Evolutionary conservation across 192 early-diverging fungal species (phyloP), one percentile per base, ranked within the genome.

Genomic region (Backusella sp.): DNA sequence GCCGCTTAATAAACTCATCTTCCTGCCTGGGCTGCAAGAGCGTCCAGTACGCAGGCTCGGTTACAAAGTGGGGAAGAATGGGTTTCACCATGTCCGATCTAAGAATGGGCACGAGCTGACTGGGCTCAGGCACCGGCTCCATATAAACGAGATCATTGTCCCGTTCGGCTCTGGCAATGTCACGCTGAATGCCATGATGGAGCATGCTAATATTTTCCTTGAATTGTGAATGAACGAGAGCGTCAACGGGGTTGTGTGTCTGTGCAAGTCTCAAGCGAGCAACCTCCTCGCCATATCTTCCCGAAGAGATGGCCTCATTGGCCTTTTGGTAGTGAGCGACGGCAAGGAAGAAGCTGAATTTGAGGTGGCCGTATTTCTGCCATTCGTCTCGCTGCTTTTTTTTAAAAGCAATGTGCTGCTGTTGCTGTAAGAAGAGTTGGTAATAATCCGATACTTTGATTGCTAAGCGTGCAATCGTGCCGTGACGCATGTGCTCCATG

Each of bases 101-200:
- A 32, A 84, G 79, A 68, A 98, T 91, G 0, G 89, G 68, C 12
- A 85, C 34, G 0, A 98, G 79, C 14, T 86, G 73, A 4, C 85
- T 78, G 11, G 83, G 74, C 21, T 88, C 77, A 3, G 96, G 95
- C 5, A 98, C 89, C 0, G 87, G 81, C 46, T 96, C 91, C 76
- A 96, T 74, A 80, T 98, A 96, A 15, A 98, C 94, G 52, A 95
- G 85, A 76, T 97, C 93, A 68, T 98, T 98, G 78, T 98, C 96
- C 80, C 93, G 94, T 70, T 92, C 90, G n/a, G 95, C 95, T 41
- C 80, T 46, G 2, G 56, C n/a, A 19, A 81, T 65, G 30, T 79
- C 75, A 6, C 59, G 67, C 14, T 70, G 34, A 11, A 83, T 83
- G 2, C 73, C 34, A 21, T 72, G 73, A 36, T 78, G 56, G 1